Percentiles rank a stretch among this genome's conserved stretches.
phyloP scores from a whole-genome alignment of 768 basidiomycete genomes.

The Mycena floridula region DNA sequence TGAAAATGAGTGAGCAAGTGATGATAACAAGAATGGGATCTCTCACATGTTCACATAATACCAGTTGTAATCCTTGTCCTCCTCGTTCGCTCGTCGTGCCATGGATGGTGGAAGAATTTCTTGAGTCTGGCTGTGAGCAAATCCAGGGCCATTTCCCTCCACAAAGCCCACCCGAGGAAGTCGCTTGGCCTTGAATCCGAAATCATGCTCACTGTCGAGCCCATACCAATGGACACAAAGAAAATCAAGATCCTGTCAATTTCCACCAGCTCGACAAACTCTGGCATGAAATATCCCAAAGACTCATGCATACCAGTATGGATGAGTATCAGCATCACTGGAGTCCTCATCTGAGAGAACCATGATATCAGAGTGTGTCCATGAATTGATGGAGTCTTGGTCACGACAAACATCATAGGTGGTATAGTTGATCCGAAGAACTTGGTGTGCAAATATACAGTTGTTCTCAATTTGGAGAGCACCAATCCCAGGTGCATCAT shows the following conservation, averaged over 20 bases:
- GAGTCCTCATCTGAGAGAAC: slow-evolving; percentile 6
- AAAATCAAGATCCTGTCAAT: slow-evolving; percentile 12
- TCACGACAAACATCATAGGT: slow-evolving; percentile 14
- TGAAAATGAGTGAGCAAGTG: slow-evolving; percentile 1
- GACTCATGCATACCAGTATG: slow-evolving; percentile 14
- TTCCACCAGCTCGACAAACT: slow-evolving; percentile 4
- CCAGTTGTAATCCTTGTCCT: slow-evolving; percentile 20
- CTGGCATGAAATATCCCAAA: slow-evolving; percentile 6
- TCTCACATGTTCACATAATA: slow-evolving; percentile 28
- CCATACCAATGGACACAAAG: slow-evolving; percentile 23
- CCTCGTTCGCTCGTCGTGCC: slow-evolving; percentile 7
- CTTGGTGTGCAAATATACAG: slow-evolving; percentile 14
- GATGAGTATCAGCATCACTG: not conserved
- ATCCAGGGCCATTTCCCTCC: slow-evolving; percentile 24
- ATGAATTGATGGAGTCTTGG: slow-evolving; percentile 24
- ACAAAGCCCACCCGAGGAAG: slow-evolving; percentile 26
- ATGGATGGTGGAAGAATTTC: slow-evolving; percentile 11
- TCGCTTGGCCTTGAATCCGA: slow-evolving; percentile 11
- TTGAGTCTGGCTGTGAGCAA: slow-evolving; percentile 10
- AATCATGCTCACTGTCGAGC: slow-evolving; percentile 5
- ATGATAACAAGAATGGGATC: slow-evolving; percentile 1
- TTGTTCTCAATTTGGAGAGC: not conserved
- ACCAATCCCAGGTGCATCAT: not conserved
- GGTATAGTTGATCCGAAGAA: slow-evolving; percentile 16
- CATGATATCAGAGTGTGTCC: slow-evolving; percentile 19